These are phyloP conservation scores for Cytospora mali DNA, from an alignment of 2,329 filamentous ascomycete genomes.

Conservation along the genomic window DNA sequence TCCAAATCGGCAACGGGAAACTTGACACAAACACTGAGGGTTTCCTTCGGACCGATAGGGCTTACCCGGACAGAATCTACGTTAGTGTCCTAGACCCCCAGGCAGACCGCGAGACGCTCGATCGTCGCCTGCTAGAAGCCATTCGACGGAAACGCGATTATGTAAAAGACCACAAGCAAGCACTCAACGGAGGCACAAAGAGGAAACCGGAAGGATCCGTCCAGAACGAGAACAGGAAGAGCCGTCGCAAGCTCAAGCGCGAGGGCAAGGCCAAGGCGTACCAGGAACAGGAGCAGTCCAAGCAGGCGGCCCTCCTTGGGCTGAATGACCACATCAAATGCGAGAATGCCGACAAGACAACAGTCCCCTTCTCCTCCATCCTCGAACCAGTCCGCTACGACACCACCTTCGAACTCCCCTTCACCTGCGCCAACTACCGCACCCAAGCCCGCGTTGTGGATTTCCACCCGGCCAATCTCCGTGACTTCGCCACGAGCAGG, in stretches of 20 bases:
- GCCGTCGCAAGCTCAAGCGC: conserved; percentile 1
- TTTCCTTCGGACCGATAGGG: conserved; percentile 64
- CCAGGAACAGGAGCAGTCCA: conserved; percentile 35
- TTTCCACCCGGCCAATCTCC: conserved; percentile 70
- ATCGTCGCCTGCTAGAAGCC: conserved; percentile 57
- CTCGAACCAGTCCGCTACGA: conserved; percentile 44
- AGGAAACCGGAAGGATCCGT: conserved; percentile 37
- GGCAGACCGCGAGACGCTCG: conserved; percentile 45
- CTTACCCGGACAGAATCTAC: conserved; percentile 54
- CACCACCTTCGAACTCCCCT: conserved; percentile 62
- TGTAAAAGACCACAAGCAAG: conserved; percentile 48
- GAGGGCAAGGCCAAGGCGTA: conserved; percentile 32
- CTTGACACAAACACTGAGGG: conserved; percentile 68
- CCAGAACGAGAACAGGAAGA: conserved; percentile 34
- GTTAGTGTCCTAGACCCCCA: conserved; percentile 53
- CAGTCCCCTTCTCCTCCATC: conserved; percentile 44
- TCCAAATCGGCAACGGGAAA: conserved; percentile 65
- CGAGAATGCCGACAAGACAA: conserved; percentile 44
- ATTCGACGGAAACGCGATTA: conserved; percentile 68
- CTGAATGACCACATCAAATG: conserved; percentile 43
- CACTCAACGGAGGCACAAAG: conserved; percentile 45
- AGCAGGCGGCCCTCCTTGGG: conserved; percentile 33
- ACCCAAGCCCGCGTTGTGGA: conserved; percentile 77
- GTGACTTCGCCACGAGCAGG: conserved; percentile 66
- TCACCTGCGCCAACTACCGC: conserved; percentile 73